Evolutionary conservation across 306 rosid genomes (phyloP), one percentile per base, ranked within the genome.

Genomic region (Trifolium repens): DNA sequence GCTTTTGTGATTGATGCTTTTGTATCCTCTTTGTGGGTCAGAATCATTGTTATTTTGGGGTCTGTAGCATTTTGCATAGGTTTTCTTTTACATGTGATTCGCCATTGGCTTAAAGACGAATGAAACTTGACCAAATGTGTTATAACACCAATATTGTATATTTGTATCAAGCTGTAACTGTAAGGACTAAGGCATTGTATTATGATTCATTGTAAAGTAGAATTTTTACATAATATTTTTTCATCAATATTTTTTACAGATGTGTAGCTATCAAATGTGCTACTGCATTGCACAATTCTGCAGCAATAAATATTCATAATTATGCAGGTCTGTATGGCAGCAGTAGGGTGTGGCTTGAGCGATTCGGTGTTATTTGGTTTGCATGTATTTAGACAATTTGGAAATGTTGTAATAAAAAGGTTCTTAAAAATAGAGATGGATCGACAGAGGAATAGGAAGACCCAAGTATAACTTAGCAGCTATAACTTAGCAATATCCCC

Each of bases 81-180:
- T 66, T 91, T 92, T 78, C 46, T 81, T 77, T 26, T 74, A 27
- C 79, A 87, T 53, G 89, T 79, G 32, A 12, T 87, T 42, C 87
- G 82, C 22, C 19, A 87, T 79, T 92, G 97, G 99, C 74, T 92
- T 67, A 78, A 12, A 55, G 86, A 88, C 8, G 96, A 87, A 50
- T 75, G 84, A 40, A 76, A 47, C 63, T 66, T 71, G 58, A 50
- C 37, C 55, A 67, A 37, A 78, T 19, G 10, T 34, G 58, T 30
- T 66, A 15, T 17, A 15, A 43, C 65, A 57, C 52, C 69, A 13
- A 53, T 47, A 63, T 58, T 74, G 26, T 39, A 39, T 39, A 39
- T 7, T 39, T 39, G 42, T 13, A 43, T 66, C 19, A n/a, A 15
- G n/a, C 16, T 58, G 64, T 58, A 26, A 58, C 27, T 58, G 64